Base-by-base conservation (phyloP, 2,329 filamentous ascomycete species). In the Emmonsiellopsis sp. region DNA sequence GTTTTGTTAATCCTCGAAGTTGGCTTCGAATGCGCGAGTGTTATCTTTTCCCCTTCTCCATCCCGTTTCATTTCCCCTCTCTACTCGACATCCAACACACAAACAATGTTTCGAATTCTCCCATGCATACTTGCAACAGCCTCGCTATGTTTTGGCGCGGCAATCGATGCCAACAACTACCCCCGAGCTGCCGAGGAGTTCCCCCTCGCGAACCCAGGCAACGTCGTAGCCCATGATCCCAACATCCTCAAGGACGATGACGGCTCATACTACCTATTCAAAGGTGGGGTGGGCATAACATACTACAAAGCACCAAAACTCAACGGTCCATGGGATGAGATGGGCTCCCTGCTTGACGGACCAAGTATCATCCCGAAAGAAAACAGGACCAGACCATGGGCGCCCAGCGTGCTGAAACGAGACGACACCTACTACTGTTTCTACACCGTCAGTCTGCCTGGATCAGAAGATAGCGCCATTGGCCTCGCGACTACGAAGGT, bases 351-450 rank as follows among this genome's bases (percentile, higher is more conserved):
- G 0, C 56, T 71, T 0, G 55, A 62, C 6, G 58, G 57, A 2
- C 58, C 61, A 21, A 69, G 66, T 47, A 50, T 64, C 9, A 66
- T 71, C 52, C 37, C 34, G 13, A 27, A 65, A 17, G 55, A 61
- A 6, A 66, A 68, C 52, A 61, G 61, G 7, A 61, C 59, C 2
- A 57, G 62, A 0, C 68, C 68, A 0, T 71, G 68, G 68, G 68
- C 68, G 0, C 68, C 68, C 2, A 69, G 62, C 1, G 62, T 63
- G 2, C 57, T 70, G 11, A 50, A 63, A 33, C 57, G 55, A 51
- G 62, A 64, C 17, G 60, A 61, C 5, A 61, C 54, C 0, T 69
- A 69, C 53, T 71, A 70, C 57, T 71, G 68, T 56, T 70, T 62
- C 56, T 71, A 71, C 53, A 60, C 65, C 0, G 52, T 70, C 33